A percentile compares a stretch with the other conserved stretches of the same genome.
Conservation (phyloP, 805 yeast species). For the Wickerhamomyces kurtzmanii region DNA sequence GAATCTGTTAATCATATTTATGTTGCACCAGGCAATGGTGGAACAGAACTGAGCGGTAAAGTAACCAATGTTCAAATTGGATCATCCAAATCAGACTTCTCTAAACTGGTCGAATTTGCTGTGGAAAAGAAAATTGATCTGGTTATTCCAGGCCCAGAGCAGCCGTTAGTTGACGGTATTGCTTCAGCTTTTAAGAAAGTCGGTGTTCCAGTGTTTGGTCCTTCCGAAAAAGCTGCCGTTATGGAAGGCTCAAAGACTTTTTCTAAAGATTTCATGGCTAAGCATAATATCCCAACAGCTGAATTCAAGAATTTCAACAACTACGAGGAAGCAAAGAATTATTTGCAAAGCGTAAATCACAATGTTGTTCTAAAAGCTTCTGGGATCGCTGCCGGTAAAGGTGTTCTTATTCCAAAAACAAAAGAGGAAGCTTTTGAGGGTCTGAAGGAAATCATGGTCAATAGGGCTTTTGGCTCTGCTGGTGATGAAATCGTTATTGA, state of each 20-base stretch:
- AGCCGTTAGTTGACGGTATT: constrained; percentile 94
- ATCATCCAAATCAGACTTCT: constrained; percentile 59
- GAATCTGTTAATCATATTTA: constrained; percentile 58
- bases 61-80: constrained; percentile 62
- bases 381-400: constrained; percentile 98
- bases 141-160: constrained; percentile 98
- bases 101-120: constrained; percentile 66
- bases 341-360: constrained; percentile 55
- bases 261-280: constrained; percentile 88
- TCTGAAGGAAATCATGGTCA: constrained; percentile 81
- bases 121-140: constrained; percentile 50
- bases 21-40: constrained; percentile 98
- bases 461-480: constrained; percentile 81
- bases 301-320: constrained; percentile 73
- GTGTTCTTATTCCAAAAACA: constrained; percentile 84
- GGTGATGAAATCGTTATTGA: constrained; percentile 95
- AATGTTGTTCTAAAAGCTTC: constrained; percentile 92
- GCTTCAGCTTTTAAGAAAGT: constrained; percentile 59
- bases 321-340: constrained; percentile 65
- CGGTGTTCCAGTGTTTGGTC: constrained; percentile 96
- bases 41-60: constrained; percentile 54
- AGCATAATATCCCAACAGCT: constrained; percentile 92
- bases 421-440: constrained; percentile 82
- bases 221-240: constrained; percentile 79
- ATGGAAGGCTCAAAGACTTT: constrained; percentile 98